Conservation (phyloP, 352 stramenopile species). For the Globisporangium megalacanthum region DNA sequence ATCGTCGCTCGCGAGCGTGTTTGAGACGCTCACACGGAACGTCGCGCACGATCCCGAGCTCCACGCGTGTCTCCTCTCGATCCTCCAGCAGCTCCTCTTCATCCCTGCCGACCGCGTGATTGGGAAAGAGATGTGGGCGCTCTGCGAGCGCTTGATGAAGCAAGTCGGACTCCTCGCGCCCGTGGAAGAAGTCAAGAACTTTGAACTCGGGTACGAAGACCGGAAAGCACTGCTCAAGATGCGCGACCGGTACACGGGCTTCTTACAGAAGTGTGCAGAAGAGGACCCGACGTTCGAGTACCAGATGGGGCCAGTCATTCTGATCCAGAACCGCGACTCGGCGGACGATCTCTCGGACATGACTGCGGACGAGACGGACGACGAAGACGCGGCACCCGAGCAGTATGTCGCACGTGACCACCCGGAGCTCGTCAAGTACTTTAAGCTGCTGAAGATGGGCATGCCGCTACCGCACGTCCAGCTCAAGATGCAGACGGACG, state of each 20-base stretch:
- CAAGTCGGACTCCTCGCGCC: conserved; percentile 70
- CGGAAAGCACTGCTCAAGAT: conserved; percentile 71
- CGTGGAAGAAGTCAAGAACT: conserved; percentile 77
- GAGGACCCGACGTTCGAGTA: conserved; percentile 65
- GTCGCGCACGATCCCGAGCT: conserved; percentile 59
- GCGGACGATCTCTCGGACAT: conserved; percentile 50
- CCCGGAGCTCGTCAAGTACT: conserved; percentile 67
- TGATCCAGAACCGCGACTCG: conserved; percentile 73
- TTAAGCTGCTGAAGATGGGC: conserved; percentile 86
- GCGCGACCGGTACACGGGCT: conserved; percentile 71
- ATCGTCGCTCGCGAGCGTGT: conserved; percentile 63
- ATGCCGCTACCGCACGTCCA: conserved; percentile 92
- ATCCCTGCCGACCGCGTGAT: conserved; percentile 75
- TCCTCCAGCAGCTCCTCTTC: conserved; percentile 84
- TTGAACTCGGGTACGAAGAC: conserved; percentile 76
- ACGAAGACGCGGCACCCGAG: conserved; percentile 34
- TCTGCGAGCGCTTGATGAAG: conserved; percentile 73
- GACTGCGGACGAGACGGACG: conserved; percentile 60
- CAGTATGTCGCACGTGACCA: conserved; percentile 48
- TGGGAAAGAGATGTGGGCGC: conserved; percentile 85
- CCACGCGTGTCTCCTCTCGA: conserved; percentile 66
- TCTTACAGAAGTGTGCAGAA: conserved; percentile 62
- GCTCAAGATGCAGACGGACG: conserved; percentile 92
- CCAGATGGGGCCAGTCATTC: conserved; percentile 63
- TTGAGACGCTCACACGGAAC: conserved; percentile 46